Conservation (phyloP, 768 basidiomycete species). For the Suillus fuscotomentosus region DNA sequence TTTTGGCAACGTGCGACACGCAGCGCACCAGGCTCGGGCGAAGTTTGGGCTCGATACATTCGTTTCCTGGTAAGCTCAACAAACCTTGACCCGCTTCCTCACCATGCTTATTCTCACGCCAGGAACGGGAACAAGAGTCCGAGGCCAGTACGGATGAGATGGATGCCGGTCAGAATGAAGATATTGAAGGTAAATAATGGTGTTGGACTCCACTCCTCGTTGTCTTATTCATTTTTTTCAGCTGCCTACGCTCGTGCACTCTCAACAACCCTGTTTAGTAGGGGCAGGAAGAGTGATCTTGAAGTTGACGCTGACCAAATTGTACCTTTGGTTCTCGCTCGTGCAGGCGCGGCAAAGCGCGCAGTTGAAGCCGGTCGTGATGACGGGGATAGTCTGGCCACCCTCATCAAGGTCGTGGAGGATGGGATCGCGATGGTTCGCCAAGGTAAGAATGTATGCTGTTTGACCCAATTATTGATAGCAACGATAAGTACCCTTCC, state of each 20-base stretch:
- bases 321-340: slow-evolving; percentile 60
- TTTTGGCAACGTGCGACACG: slow-evolving; percentile 51
- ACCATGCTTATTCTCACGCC: neutral
- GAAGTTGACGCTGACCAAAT: slow-evolving; percentile 61
- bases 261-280: slow-evolving; percentile 49
- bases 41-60: slow-evolving; percentile 77
- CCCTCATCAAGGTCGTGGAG: slow-evolving; percentile 56
- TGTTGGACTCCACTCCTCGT: neutral
- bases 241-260: slow-evolving; percentile 61
- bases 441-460: slow-evolving; percentile 39
- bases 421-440: slow-evolving; percentile 62
- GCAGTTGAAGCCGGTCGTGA: slow-evolving; percentile 44
- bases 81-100: neutral
- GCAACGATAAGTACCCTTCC: neutral
- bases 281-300: slow-evolving; percentile 15
- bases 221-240: slow-evolving; percentile 22
- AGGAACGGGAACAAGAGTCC: slow-evolving; percentile 21
- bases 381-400: slow-evolving; percentile 52
- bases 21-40: slow-evolving; percentile 75
- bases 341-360: slow-evolving; percentile 63
- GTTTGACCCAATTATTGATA: neutral
- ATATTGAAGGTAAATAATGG: neutral
- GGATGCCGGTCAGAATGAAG: neutral
- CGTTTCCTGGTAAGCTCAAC: slow-evolving; percentile 55
- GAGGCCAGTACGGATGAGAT: neutral